Conservation (phyloP, 257 asterid species). For the Linderniella brevidens region DNA sequence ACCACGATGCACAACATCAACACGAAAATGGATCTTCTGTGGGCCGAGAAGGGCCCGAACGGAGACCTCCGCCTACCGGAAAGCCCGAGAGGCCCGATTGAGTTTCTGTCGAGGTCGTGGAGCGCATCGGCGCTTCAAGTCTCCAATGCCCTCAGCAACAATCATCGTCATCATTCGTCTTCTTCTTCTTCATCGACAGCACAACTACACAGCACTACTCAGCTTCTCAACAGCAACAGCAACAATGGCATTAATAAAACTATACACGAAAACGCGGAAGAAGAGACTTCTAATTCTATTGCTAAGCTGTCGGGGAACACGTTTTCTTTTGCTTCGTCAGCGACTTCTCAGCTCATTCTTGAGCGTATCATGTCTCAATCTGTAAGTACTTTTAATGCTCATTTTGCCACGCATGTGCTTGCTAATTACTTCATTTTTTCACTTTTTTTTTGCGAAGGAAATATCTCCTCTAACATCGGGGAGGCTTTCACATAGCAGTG, state of each 20-base stretch:
- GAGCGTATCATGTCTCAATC: conserved; percentile 98
- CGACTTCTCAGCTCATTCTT: conserved; percentile 92
- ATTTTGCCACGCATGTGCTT: background rate
- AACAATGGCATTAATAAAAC: conserved; percentile 1
- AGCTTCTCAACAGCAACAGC: conserved; percentile 9
- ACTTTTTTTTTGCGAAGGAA: conserved; percentile 30
- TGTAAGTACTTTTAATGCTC: conserved; percentile 21
- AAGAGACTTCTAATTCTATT: conserved; percentile 45
- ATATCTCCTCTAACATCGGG: conserved; percentile 95
- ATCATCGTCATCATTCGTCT: too few species aligned
- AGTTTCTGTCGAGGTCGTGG: conserved; percentile 90
- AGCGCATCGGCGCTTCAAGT: conserved; percentile 84
- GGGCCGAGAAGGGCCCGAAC: conserved; percentile 54
- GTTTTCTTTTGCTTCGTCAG: conserved; percentile 83
- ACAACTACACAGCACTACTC: conserved; percentile 24
- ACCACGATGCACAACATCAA: conserved; percentile 12
- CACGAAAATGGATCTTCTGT: conserved; percentile 37
- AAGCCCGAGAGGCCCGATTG: conserved; percentile 95
- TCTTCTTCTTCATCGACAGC: background rate
- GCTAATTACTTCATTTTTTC: background rate
- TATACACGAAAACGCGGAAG: conserved; percentile 36
- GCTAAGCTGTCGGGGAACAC: conserved; percentile 73
- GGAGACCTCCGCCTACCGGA: conserved; percentile 67
- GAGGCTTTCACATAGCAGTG: conserved; percentile 95
- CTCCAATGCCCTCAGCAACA: conserved; percentile 40